Conservation (phyloP, 352 stramenopile genomes). For the Pythium scleroteichum region DNA sequence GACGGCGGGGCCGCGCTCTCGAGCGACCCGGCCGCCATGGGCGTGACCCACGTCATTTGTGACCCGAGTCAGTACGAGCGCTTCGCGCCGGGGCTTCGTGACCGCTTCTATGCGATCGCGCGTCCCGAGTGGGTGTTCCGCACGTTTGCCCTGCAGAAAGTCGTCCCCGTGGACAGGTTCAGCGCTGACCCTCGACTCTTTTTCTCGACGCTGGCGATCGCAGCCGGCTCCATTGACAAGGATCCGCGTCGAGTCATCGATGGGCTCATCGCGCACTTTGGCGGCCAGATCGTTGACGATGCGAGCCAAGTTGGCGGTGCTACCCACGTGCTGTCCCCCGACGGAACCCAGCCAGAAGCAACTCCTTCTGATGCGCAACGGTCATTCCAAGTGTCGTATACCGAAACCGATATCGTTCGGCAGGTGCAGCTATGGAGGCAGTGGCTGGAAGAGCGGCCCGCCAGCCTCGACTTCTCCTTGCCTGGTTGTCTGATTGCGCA, state of each 20-base stretch:
- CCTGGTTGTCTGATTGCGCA: conserved; percentile 61
- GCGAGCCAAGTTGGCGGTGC: conserved; percentile 44
- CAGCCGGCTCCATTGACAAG: conserved; percentile 70
- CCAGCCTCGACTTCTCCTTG: conserved; percentile 45
- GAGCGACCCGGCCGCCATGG: conserved; percentile 25
- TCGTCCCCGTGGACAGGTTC: conserved; percentile 72
- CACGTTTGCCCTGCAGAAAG: conserved; percentile 59
- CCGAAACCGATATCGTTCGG: conserved; percentile 42
- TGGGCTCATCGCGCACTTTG: conserved; percentile 79
- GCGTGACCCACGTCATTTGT: conserved; percentile 77
- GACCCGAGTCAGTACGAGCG: conserved; percentile 48
- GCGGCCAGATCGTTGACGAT: conserved; percentile 70
- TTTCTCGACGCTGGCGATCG: conserved; percentile 77
- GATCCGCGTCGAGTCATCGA: conserved; percentile 82
- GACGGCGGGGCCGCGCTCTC: conserved; percentile 61
- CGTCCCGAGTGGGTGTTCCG: conserved; percentile 83
- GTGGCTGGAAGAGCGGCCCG: conserved; percentile 36
- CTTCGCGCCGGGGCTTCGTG: conserved; percentile 51
- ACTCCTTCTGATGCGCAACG: conserved; percentile 35
- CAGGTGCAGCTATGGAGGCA: conserved; percentile 45
- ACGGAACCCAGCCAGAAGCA: conserved; percentile 32
- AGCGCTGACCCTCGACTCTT: conserved; percentile 74
- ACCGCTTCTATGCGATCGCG: conserved; percentile 73
- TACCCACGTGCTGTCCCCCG: conserved; percentile 72
- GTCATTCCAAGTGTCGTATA: conserved; percentile 46